phyloP scores from a whole-genome alignment of 202 grass and related monocot species.

The Eragrostis tef region DNA sequence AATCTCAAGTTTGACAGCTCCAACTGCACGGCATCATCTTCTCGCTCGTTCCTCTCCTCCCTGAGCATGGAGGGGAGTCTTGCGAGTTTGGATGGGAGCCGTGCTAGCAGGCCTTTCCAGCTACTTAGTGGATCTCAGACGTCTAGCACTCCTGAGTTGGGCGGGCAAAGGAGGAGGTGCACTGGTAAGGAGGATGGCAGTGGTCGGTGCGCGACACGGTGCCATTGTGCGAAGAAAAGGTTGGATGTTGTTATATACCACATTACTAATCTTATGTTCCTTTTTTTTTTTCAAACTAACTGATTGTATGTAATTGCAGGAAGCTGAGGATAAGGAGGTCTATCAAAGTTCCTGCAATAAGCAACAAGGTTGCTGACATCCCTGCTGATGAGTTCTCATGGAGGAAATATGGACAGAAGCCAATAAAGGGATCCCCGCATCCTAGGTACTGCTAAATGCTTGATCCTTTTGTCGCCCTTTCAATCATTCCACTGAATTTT shows the following conservation, averaged over 20 bases:
- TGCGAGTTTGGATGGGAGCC: slow-evolving; percentile 66
- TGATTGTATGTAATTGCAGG: slow-evolving; percentile 47
- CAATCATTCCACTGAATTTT: not conserved
- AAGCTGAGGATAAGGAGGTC: slow-evolving; percentile 89
- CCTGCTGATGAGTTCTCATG: slow-evolving; percentile 94
- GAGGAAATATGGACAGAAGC: slow-evolving; percentile 98
- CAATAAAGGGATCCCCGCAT: slow-evolving; percentile 97
- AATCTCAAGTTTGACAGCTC: slow-evolving; percentile 82
- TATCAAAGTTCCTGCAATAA: slow-evolving; percentile 96
- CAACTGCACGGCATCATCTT: slow-evolving; percentile 71
- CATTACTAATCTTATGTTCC: not conserved
- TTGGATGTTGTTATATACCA: slow-evolving; percentile 35
- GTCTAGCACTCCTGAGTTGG: slow-evolving; percentile 64
- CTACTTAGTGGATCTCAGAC: slow-evolving; percentile 70
- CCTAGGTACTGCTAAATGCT: slow-evolving; percentile 70
- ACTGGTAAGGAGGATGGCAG: slow-evolving; percentile 69
- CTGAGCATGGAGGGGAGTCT: slow-evolving; percentile 91
- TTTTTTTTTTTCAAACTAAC: not conserved
- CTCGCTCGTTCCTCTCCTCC: slow-evolving; percentile 79
- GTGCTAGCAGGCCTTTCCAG: slow-evolving; percentile 59
- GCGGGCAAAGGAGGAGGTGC: slow-evolving; percentile 68
- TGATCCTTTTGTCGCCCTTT: not conserved
- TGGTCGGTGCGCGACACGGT: slow-evolving; percentile 69
- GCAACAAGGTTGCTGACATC: slow-evolving; percentile 93
- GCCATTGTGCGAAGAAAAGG: slow-evolving; percentile 98